Conservation (phyloP, 2,329 filamentous ascomycete species). For the Thermothelomyces thermophilus region DNA sequence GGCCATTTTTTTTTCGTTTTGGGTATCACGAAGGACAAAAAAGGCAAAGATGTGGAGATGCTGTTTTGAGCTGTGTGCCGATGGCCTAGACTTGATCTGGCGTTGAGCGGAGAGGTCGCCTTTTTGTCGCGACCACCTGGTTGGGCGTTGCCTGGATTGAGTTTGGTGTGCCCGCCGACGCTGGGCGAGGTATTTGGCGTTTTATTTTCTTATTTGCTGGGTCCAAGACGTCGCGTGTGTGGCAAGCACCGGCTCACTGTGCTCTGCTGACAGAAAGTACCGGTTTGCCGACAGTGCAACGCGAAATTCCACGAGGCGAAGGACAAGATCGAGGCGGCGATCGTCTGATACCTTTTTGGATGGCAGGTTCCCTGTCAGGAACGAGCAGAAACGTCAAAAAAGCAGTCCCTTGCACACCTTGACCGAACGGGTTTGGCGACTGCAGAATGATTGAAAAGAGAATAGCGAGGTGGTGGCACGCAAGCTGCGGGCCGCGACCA, state of each 20-base stretch:
- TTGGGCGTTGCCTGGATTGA: conserved; percentile 45
- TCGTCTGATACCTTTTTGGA: conserved; percentile 31
- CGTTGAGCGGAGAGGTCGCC: conserved; percentile 46
- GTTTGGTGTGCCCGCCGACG: conserved; percentile 42
- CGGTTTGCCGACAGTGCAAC: conserved; percentile 21
- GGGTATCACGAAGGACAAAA: conserved; percentile 46
- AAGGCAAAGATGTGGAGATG: conserved; percentile 54
- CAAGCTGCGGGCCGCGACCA: conserved; percentile 37
- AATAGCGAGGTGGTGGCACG: conserved; percentile 45
- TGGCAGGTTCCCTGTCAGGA: conserved; percentile 34
- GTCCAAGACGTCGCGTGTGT: conserved; percentile 27
- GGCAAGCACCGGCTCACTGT: conserved; percentile 23
- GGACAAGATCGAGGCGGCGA: conserved; percentile 16
- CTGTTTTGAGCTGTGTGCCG: conserved; percentile 60
- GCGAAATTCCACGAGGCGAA: conserved; percentile 11
- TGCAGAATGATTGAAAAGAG: conserved; percentile 46
- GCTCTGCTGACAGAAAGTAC: conserved; percentile 14
- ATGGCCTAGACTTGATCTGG: conserved; percentile 62
- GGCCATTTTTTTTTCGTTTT: conserved; percentile 53
- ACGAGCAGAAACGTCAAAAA: conserved; percentile 29
- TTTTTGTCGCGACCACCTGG: conserved; percentile 51
- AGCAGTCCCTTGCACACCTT: conserved; percentile 29
- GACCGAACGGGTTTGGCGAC: conserved; percentile 43
- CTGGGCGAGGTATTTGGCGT: conserved; percentile 40
- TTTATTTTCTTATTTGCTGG: conserved; percentile 35